phyloP scores from a whole-genome alignment of 1,284 basidiomycete genomes.

The Sporisorium sorghi region DNA sequence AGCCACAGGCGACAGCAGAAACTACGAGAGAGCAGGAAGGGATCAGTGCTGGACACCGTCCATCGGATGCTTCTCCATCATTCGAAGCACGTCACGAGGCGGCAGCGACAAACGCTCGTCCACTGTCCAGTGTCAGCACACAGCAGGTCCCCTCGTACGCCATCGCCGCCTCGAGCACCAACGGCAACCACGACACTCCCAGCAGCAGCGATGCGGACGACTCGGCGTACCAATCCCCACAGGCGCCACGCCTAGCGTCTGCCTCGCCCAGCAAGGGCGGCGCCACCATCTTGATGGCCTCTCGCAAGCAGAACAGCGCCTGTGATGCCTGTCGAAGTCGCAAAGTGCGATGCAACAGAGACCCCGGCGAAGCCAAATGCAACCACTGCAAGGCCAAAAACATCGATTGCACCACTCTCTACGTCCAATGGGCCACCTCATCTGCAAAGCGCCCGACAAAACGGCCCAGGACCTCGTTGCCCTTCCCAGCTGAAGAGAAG shows the following conservation, averaged over 20 bases:
- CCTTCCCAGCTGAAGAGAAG: constrained; percentile 25
- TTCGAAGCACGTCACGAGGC: not conserved
- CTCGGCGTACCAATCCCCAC: constrained; percentile 21
- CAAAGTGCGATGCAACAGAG: constrained; percentile 58
- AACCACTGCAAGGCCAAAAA: constrained; percentile 60
- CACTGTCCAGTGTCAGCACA: constrained; percentile 2
- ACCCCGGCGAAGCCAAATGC: constrained; percentile 55
- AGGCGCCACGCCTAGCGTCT: constrained; percentile 13
- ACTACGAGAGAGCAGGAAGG: not conserved
- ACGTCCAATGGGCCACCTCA: constrained; percentile 58
- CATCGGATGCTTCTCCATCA: constrained; percentile 6
- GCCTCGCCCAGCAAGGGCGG: constrained; percentile 32
- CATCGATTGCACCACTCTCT: constrained; percentile 60
- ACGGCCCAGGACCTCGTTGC: constrained; percentile 41
- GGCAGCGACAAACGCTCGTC: constrained; percentile 5
- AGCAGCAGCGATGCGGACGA: constrained; percentile 18
- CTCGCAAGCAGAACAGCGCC: constrained; percentile 61
- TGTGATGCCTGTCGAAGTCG: constrained; percentile 62
- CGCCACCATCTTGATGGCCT: constrained; percentile 36
- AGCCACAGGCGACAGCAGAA: not conserved
- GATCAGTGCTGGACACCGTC: constrained; percentile 2
- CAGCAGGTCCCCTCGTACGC: constrained; percentile 19
- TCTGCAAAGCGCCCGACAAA: constrained; percentile 55
- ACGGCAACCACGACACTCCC: constrained; percentile 16
- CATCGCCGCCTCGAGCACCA: constrained; percentile 8